These are phyloP conservation scores for Aspergillus ochraceus DNA, from an alignment of 2,329 filamentous ascomycete species.

Conservation along the genomic window DNA sequence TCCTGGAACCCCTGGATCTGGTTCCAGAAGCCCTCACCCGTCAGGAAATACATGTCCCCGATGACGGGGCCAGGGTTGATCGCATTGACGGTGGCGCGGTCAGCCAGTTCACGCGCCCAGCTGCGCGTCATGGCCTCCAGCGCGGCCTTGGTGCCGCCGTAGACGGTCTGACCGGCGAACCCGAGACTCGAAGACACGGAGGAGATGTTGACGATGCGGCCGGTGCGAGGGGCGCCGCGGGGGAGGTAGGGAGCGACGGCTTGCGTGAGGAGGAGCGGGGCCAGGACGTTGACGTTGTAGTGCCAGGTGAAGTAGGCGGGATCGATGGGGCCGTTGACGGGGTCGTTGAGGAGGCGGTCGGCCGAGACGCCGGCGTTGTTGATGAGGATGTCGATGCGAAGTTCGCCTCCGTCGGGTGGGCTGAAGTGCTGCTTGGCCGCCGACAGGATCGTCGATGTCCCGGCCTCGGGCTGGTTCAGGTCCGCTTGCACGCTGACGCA, in stretches of 20 bases:
- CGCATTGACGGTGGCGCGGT: conserved; percentile 64
- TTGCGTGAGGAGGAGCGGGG: conserved; percentile 75
- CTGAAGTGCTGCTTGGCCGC: conserved; percentile 61
- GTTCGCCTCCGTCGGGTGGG: conserved; percentile 52
- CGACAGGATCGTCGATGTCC: conserved; percentile 57
- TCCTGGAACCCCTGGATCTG: conserved; percentile 62
- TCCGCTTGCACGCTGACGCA: conserved; percentile 69
- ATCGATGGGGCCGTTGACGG: conserved; percentile 60
- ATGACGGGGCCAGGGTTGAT: conserved; percentile 67
- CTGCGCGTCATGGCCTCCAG: conserved; percentile 69
- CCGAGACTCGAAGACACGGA: conserved; percentile 60
- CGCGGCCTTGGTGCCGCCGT: conserved; percentile 67
- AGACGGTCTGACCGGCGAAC: conserved; percentile 60
- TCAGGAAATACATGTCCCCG: conserved; percentile 65
- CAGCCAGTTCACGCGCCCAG: conserved; percentile 63
- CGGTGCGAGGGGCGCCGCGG: conserved; percentile 57
- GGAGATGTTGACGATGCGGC: conserved; percentile 63
- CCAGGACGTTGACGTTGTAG: conserved; percentile 79
- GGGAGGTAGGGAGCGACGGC: conserved; percentile 70
- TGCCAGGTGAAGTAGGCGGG: conserved; percentile 67
- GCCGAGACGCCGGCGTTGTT: conserved; percentile 75
- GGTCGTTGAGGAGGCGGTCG: conserved; percentile 60
- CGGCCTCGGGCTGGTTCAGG: conserved; percentile 62
- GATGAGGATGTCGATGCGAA: conserved; percentile 71
- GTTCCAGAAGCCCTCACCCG: conserved; percentile 58